Base-by-base conservation (phyloP, 345 rosid genomes). In the Toxicodendron radicans region DNA sequence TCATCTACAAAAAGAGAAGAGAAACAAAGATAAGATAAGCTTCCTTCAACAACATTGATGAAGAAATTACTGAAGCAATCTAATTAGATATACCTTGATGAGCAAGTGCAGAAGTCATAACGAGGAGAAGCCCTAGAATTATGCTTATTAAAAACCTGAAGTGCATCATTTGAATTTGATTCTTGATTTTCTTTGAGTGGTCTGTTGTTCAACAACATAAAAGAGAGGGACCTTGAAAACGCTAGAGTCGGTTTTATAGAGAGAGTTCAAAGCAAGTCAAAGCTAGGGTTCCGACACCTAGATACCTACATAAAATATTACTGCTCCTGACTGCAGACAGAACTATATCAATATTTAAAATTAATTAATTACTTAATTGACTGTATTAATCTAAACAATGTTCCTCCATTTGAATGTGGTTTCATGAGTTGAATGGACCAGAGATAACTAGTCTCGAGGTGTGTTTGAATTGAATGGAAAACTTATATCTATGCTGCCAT, bases 221-320 rank as follows among this genome's bases (percentile, higher is more conserved):
- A 79, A 80, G 85, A 73, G 81, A 75, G 79, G 78, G 79, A 68
- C 57, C n/a, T 58, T 58, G 80, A 43, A 64, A 70, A 68, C 24
- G 54, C 21, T 73, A 21, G 17, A 5, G 78, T 20, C 70, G 81
- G 78, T 72, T 80, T 75, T 83, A 83, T 86, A 86, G 79, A 78
- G 81, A 61, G 54, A 49, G 41, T 65, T 69, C 76, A 86, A 80
- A 83, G 77, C 71, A 73, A 78, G 27, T 24, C 27, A 24, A 24
- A 24, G 81, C 81, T 77, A 86, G 81, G 79, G 83, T 79, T 83
- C 73, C 78, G 57, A 71, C 79, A 75, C 61, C 53, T n/a, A 43
- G 57, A 62, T n/a, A 58, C 0, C 10, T 61, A 3, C 24, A 76
- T 61, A 74, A 78, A 76, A 78, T 80, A 79, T 64, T 79, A 24